Percentiles rank a stretch among this genome's conserved stretches.
These are phyloP conservation scores for Aquilaria sinensis DNA, from an alignment of 345 rosid species.

Conservation along the genomic window DNA sequence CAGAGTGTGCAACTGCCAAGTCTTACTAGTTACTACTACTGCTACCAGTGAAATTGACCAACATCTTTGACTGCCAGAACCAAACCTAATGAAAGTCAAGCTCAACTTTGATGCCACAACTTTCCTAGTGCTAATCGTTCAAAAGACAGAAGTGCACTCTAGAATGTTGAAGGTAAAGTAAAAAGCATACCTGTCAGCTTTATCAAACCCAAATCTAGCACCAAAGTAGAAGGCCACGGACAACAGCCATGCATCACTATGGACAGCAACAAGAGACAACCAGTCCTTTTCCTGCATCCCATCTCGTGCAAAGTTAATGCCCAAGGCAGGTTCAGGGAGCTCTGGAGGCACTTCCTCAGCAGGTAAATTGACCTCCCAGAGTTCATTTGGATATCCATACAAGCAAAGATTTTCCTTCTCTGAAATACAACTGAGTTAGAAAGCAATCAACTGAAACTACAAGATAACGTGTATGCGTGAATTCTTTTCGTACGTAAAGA, in stretches of 20 bases:
- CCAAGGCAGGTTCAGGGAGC: slow-evolving; percentile 88
- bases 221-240: slow-evolving; percentile 75
- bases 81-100: no score
- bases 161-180: slow-evolving; percentile 4
- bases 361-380: slow-evolving; percentile 83
- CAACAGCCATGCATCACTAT: slow-evolving; percentile 79
- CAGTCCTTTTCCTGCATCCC: slow-evolving; percentile 82
- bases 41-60: no score
- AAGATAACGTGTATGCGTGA: no score
- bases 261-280: slow-evolving; percentile 79
- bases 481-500: no score
- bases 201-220: slow-evolving; percentile 65
- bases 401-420: slow-evolving; percentile 88
- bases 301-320: slow-evolving; percentile 85
- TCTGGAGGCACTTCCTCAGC: slow-evolving; percentile 93
- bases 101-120: no score
- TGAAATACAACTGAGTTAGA: slow-evolving; percentile 15
- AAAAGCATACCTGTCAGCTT: slow-evolving; percentile 56
- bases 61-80: no score
- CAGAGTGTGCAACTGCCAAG: no score
- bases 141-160: no score
- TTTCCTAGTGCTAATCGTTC: no score
- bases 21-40: no score
- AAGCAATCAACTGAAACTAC: slow-evolving; percentile 6
- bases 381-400: slow-evolving; percentile 69